phyloP scores from a whole-genome alignment of 495 filamentous ascomycete genomes.

The Lophiostoma macrostomum region DNA sequence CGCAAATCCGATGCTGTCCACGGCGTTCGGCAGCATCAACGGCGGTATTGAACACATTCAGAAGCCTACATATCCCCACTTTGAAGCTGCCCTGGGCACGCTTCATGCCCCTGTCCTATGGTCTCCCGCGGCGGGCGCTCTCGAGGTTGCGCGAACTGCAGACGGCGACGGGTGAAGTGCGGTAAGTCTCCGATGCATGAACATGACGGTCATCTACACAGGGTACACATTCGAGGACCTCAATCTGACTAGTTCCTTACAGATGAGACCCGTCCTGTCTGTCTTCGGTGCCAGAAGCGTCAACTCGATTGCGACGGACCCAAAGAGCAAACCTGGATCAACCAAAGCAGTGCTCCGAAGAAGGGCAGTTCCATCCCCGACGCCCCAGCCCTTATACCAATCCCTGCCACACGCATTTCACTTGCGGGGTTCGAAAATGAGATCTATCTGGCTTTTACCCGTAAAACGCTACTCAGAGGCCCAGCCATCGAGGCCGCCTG shows the following conservation, averaged over 20 bases:
- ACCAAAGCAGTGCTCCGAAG: not conserved
- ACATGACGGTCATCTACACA: not conserved
- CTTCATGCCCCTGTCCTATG: not conserved
- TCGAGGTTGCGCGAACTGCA: constrained; percentile 12
- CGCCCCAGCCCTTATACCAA: no score
- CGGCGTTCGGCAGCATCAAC: no score
- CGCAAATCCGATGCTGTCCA: no score
- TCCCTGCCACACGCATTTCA: constrained; percentile 4
- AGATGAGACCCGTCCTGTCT: constrained; percentile 18
- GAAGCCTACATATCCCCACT: no score
- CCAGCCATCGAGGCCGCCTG: constrained; percentile 9
- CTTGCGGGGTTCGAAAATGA: constrained; percentile 11
- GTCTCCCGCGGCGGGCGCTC: constrained; percentile 21
- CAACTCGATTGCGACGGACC: constrained; percentile 10
- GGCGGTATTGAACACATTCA: not conserved
- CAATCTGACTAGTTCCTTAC: not conserved
- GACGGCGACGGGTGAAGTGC: constrained; percentile 17
- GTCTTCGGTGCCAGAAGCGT: constrained; percentile 13
- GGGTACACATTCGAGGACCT: not conserved
- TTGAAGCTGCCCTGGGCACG: no score
- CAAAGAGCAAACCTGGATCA: constrained; percentile 19
- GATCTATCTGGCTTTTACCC: constrained; percentile 12
- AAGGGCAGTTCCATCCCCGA: not conserved
- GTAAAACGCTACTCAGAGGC: constrained; percentile 11
- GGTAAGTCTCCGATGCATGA: constrained; percentile 7